Evolutionary conservation across 257 asterid genomes (phyloP).

Genomic region (Salvia splendens): DNA sequence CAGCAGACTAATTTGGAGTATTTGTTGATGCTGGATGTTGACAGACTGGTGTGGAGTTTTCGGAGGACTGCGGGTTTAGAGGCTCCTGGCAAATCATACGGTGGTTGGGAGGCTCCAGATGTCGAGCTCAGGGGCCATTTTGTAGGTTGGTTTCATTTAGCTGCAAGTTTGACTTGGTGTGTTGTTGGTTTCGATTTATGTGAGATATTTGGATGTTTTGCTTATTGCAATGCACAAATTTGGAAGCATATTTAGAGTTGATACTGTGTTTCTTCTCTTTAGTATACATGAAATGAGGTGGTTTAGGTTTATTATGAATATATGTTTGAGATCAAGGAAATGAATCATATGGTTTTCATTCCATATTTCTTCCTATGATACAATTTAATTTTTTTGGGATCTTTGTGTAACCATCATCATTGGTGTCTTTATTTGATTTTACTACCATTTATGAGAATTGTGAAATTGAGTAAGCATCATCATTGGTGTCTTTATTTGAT

Average conservation of each 20-base stretch:
- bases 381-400: not conserved
- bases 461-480: slow-evolving; percentile 15
- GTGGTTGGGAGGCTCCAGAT: slow-evolving; percentile 84
- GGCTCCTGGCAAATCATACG: slow-evolving; percentile 72
- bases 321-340: not conserved
- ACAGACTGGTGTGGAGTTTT: slow-evolving; percentile 85
- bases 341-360: slow-evolving; percentile 1
- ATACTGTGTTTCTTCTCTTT: slow-evolving; percentile 1
- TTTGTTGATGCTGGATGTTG: slow-evolving; percentile 82
- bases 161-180: slow-evolving; percentile 2
- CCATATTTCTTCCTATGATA: not conserved
- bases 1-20: slow-evolving; percentile 92
- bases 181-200: not conserved
- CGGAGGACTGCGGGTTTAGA: slow-evolving; percentile 77
- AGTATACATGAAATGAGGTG: not conserved
- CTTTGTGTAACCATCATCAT: not conserved
- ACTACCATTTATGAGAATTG: not conserved
- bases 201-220: slow-evolving; percentile 10
- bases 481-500: not conserved
- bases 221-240: not conserved
- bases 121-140: slow-evolving; percentile 93
- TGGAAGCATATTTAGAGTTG: slow-evolving; percentile 17
- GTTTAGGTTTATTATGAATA: not conserved
- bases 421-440: not conserved
- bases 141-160: slow-evolving; percentile 61